Evolutionary conservation across 768 basidiomycete species (phyloP).

Genomic region (Pleurotus platypus): DNA sequence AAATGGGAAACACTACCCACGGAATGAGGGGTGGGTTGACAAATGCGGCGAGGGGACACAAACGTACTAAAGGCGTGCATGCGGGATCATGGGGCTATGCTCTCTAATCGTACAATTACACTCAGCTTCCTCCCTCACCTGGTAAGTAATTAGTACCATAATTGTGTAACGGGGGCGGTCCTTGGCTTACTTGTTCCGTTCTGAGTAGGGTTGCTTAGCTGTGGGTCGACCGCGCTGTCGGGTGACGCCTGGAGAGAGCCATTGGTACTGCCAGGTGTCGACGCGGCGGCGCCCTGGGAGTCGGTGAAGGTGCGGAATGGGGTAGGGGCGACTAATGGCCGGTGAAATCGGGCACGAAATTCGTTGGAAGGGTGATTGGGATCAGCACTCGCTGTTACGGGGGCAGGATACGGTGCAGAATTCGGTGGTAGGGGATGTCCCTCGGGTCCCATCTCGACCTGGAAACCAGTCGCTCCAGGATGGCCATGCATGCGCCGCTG

Average conservation of each 20-base stretch:
- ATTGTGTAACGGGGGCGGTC: background rate
- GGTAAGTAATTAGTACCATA: slow-evolving; percentile 11
- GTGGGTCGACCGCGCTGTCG: slow-evolving; percentile 33
- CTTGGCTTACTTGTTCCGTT: slow-evolving; percentile 12
- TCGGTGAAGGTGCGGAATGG: slow-evolving; percentile 42
- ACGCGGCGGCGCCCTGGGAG: slow-evolving; percentile 6
- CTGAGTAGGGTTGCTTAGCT: slow-evolving; percentile 15
- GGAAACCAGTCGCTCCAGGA: slow-evolving; percentile 13
- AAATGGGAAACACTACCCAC: too few species aligned
- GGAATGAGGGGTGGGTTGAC: too few species aligned
- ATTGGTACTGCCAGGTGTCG: slow-evolving; percentile 18
- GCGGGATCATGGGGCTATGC: background rate
- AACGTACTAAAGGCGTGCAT: too few species aligned
- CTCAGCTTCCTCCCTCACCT: slow-evolving; percentile 11
- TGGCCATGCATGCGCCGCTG: slow-evolving; percentile 35
- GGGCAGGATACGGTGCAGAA: slow-evolving; percentile 18
- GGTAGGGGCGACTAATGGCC: slow-evolving; percentile 54
- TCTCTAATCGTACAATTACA: slow-evolving; percentile 4
- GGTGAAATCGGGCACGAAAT: slow-evolving; percentile 65
- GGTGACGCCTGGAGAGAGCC: slow-evolving; percentile 20
- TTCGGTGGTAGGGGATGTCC: slow-evolving; percentile 13
- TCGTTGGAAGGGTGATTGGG: slow-evolving; percentile 35
- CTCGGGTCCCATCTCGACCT: slow-evolving; percentile 13
- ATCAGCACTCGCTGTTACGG: slow-evolving; percentile 23
- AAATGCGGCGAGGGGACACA: too few species aligned